Conservation (phyloP, 305 asterid genomes). For the Fraxinus sp. region DNA sequence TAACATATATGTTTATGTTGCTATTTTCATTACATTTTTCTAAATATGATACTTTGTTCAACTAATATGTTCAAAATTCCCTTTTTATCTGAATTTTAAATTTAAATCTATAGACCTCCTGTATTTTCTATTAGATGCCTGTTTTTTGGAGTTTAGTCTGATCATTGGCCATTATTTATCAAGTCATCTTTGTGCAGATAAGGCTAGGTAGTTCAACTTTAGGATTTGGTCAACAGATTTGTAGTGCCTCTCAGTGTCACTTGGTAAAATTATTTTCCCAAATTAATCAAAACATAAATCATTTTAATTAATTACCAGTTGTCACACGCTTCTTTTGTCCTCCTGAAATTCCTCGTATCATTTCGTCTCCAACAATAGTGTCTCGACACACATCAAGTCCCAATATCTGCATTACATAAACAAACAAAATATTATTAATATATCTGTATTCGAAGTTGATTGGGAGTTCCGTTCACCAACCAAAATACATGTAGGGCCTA, state of each 20-base stretch:
- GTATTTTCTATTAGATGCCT: not conserved
- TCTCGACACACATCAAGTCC: slow-evolving; percentile 87
- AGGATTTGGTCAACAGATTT: not conserved
- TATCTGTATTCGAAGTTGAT: not conserved
- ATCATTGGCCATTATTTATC: not conserved
- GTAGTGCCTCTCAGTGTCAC: not conserved
- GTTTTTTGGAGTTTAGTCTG: not conserved
- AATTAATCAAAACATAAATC: not conserved
- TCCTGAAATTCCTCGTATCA: slow-evolving; percentile 89
- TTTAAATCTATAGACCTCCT: not conserved
- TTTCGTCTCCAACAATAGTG: slow-evolving; percentile 85
- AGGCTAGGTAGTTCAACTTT: not conserved
- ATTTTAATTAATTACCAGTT: slow-evolving; percentile 45
- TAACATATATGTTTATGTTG: not conserved
- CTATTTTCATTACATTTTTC: not conserved
- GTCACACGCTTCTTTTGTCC: slow-evolving; percentile 92
- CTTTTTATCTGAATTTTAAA: not conserved
- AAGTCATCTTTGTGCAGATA: not conserved
- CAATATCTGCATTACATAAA: slow-evolving; percentile 53
- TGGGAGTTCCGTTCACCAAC: not conserved
- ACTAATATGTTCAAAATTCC: not conserved
- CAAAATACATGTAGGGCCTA: not conserved
- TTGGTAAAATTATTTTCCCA: not conserved
- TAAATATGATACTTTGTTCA: not conserved
- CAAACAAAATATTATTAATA: not conserved